Conservation (phyloP, 148 eudicot genomes). For the Oxyria digyna region DNA sequence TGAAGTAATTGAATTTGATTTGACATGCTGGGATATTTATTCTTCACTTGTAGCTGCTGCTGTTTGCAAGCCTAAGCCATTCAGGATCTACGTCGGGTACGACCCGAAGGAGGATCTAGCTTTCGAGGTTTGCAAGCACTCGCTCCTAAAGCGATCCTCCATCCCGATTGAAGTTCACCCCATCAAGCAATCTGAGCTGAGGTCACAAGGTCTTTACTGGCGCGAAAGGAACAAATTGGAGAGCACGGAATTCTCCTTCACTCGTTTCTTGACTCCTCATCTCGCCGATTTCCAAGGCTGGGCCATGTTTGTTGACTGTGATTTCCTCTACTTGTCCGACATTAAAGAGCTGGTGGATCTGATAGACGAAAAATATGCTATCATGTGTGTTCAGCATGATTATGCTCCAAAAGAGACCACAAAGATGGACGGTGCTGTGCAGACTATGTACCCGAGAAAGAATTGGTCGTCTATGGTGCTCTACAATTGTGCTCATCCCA, state of each 20-base stretch:
- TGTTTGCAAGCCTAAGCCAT: no score
- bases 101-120: conserved; percentile 82
- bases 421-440: conserved; percentile 94
- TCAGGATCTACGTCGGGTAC: conserved; percentile 79
- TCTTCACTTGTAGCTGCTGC: no score
- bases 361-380: conserved; percentile 66
- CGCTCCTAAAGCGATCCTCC: conserved; percentile 57
- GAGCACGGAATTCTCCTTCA: conserved; percentile 89
- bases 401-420: conserved; percentile 87
- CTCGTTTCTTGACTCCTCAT: conserved; percentile 65
- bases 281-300: conserved; percentile 69
- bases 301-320: conserved; percentile 98
- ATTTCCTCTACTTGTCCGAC: conserved; percentile 66
- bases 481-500: conserved; percentile 81
- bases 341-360: conserved; percentile 49
- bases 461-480: conserved; percentile 98
- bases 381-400: conserved; percentile 98
- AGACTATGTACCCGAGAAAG: conserved; percentile 88
- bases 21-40: no score
- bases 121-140: conserved; percentile 67
- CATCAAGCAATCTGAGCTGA: conserved; percentile 55
- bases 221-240: conserved; percentile 75
- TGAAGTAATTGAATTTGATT: no score
- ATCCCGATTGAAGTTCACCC: conserved; percentile 63
- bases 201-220: conserved; percentile 52